phyloP scores from a whole-genome alignment of 495 filamentous ascomycete genomes.

The Bathelium albidoporum region DNA sequence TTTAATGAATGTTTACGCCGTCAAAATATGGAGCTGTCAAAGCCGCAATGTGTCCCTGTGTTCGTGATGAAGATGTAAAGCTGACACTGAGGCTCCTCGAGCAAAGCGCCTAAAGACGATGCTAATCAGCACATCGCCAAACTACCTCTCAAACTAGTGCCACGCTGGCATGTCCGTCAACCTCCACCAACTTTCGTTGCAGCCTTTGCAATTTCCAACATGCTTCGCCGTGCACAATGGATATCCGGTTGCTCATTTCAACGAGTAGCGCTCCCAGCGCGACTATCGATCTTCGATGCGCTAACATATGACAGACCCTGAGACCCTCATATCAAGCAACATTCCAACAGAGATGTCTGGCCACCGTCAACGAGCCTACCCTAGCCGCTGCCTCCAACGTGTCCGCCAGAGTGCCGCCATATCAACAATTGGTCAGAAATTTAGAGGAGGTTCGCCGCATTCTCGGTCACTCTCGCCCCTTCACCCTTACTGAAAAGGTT shows the following conservation, averaged over 20 bases:
- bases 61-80: too few species aligned
- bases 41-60: too few species aligned
- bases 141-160: too few species aligned
- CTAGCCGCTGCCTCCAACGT: slow-evolving; percentile 23
- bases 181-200: not conserved
- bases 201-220: not conserved
- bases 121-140: too few species aligned
- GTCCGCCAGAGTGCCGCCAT: slow-evolving; percentile 50
- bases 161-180: too few species aligned
- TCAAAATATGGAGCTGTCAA: too few species aligned
- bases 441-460: slow-evolving; percentile 60
- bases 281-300: not conserved
- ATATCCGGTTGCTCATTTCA: not conserved
- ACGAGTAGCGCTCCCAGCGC: not conserved
- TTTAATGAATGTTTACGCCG: too few species aligned
- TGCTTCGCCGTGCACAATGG: not conserved
- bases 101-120: too few species aligned
- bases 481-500: slow-evolving; percentile 95
- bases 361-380: slow-evolving; percentile 11
- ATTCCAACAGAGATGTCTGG: slow-evolving; percentile 16
- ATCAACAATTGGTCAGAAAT: slow-evolving; percentile 48
- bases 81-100: too few species aligned
- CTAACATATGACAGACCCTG: not conserved
- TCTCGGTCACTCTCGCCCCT: slow-evolving; percentile 50
- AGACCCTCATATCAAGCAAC: not conserved